Percentiles rank a stretch among this genome's conserved stretches.
Evolutionary conservation across 306 rosid genomes (phyloP).

Genomic region (Ziziphus jujuba): DNA sequence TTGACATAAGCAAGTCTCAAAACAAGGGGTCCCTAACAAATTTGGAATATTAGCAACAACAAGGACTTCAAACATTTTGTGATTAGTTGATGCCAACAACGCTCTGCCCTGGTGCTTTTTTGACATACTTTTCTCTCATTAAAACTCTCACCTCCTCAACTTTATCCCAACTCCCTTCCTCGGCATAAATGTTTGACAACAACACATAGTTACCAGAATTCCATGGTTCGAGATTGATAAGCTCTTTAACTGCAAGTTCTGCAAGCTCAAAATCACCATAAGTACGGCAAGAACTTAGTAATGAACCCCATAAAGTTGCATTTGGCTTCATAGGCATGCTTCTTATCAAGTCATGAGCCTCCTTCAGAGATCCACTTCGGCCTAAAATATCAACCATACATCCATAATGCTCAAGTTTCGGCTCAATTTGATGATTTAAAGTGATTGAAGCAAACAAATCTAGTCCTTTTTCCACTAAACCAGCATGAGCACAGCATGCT

Average conservation of each 20-base stretch:
- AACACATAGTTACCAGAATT: conserved; percentile 83
- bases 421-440: conserved; percentile 36
- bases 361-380: conserved; percentile 54
- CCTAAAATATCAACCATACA: conserved; percentile 85
- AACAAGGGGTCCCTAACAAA: no score
- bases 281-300: conserved; percentile 82
- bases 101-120: conserved; percentile 75
- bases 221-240: conserved; percentile 66
- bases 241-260: conserved; percentile 61
- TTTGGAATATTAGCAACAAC: neutral
- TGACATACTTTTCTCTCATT: conserved; percentile 54
- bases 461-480: conserved; percentile 64
- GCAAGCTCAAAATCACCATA: conserved; percentile 59
- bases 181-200: conserved; percentile 77
- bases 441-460: conserved; percentile 63
- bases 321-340: conserved; percentile 70
- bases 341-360: conserved; percentile 61
- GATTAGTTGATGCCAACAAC: conserved; percentile 45
- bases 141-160: conserved; percentile 66
- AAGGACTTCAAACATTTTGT: neutral
- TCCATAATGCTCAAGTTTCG: conserved; percentile 78
- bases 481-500: conserved; percentile 73
- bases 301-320: conserved; percentile 80
- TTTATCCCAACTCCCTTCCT: conserved; percentile 76
- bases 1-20: no score